These are phyloP conservation scores for Ananas comosus DNA, from an alignment of 176 grass and related monocot genomes.

Conservation along the genomic window DNA sequence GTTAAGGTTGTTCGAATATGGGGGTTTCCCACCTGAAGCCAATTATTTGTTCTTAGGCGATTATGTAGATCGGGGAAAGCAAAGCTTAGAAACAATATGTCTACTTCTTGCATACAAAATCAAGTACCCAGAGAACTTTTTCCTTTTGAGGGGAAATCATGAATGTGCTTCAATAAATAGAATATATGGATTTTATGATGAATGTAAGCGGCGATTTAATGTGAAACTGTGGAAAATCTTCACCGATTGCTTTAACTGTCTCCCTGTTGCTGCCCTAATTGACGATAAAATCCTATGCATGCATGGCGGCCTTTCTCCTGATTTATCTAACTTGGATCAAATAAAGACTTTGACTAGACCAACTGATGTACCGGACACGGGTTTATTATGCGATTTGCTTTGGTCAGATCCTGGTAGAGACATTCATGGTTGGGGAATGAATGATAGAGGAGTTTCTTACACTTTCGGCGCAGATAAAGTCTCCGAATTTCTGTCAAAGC, in stretches of 20 bases:
- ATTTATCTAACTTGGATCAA: slow-evolving; percentile 1
- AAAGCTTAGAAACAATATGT: slow-evolving; percentile 1
- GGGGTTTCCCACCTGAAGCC: not conserved
- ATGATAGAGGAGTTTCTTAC: slow-evolving; percentile 3
- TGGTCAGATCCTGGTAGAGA: slow-evolving; percentile 2
- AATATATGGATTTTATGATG: slow-evolving; percentile 6
- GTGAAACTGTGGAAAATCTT: slow-evolving; percentile 2
- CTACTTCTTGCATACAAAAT: slow-evolving; percentile 3
- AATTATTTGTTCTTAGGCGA: slow-evolving; percentile 3
- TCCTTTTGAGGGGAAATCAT: slow-evolving; percentile 5
- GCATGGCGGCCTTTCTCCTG: not conserved
- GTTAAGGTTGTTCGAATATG: slow-evolving; percentile 1
- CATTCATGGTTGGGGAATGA: not conserved
- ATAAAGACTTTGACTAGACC: not conserved
- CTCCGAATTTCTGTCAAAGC: not conserved
- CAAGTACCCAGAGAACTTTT: slow-evolving; percentile 1
- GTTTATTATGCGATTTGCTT: slow-evolving; percentile 1
- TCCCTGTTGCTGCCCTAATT: not conserved
- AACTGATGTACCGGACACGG: not conserved
- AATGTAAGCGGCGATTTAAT: slow-evolving; percentile 2
- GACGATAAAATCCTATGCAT: slow-evolving; percentile 1
- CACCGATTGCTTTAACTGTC: slow-evolving; percentile 3
- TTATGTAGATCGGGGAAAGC: slow-evolving; percentile 1
- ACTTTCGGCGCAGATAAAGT: slow-evolving; percentile 3
- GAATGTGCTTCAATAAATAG: slow-evolving; percentile 2